Base-by-base conservation (phyloP, 2,329 filamentous ascomycete genomes). In the Curvularia sp. region DNA sequence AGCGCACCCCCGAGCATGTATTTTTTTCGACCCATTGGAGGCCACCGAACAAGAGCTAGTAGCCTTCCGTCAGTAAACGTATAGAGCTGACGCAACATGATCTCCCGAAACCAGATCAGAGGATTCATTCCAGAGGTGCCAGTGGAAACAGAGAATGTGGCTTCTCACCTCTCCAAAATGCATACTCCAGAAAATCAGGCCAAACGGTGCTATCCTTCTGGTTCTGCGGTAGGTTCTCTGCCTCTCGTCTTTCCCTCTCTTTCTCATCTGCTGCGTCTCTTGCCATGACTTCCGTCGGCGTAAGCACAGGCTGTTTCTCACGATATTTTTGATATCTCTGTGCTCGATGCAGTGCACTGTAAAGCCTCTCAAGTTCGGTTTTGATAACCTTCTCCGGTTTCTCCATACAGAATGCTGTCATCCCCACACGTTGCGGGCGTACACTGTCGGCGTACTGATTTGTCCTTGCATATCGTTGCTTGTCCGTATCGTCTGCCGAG, bases 1-100 rank as follows among this genome's bases (percentile, higher is more conserved):
- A 80, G 81, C 68, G 84, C 83, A 45, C 82, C 82, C 55, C 83
- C 70, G 10, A 72, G 65, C 69, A 74, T 79, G 56, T 74, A 67
- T 71, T 87, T 86, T 64, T 79, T 80, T 23, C 84, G 80, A 12
- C 86, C 86, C 80, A 87, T 86, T 1, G 85, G 85, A 50, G 82
- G 84, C 68, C 81, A 83, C 63, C 81, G 80, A 15, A 87, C 80
- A 19, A 74, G 63, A 46, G 63, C 69, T 72, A 30, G 15, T 28
- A 2, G 1, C 1, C 21, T 21, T 27, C 52, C 9, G 34, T 67
- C 13, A 59, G 52, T 12, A 12, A 5, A 23, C 7, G 15, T 38
- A 12, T 21, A 18, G 8, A 34, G 8, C 2, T 27, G 7, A 28
- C 34, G n/a, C 27, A 53, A 13, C 28, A 30, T n/a, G 25, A 13